These are phyloP conservation scores for Citrus glauca DNA, from an alignment of 345 rosid species.

Conservation along the genomic window DNA sequence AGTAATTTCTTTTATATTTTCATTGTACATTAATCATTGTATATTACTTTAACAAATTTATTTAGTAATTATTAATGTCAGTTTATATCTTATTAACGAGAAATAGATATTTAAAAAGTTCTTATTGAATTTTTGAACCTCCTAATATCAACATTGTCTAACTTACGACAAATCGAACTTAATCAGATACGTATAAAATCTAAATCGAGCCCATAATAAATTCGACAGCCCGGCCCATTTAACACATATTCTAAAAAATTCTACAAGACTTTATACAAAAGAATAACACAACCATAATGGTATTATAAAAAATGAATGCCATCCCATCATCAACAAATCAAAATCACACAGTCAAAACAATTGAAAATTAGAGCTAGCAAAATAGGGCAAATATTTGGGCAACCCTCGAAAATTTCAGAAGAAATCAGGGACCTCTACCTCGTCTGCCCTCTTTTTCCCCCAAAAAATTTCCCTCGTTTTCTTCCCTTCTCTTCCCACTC, in stretches of 20 bases:
- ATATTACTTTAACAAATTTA: too few species aligned
- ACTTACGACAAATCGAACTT: accelerated
- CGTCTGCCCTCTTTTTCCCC: neutral
- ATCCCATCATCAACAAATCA: neutral
- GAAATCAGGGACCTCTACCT: neutral
- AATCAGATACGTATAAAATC: too few species aligned
- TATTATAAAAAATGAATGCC: neutral
- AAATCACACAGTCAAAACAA: too few species aligned
- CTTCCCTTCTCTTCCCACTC: neutral
- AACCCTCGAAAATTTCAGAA: neutral
- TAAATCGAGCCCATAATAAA: too few species aligned
- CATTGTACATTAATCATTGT: too few species aligned
- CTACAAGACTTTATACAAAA: neutral
- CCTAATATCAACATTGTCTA: too few species aligned
- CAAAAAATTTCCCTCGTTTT: constrained; percentile 10
- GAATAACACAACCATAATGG: neutral
- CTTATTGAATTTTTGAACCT: accelerated
- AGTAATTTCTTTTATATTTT: too few species aligned
- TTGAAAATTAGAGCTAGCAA: too few species aligned
- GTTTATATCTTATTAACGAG: too few species aligned
- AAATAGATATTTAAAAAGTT: too few species aligned
- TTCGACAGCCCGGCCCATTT: neutral
- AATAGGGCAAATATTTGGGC: neutral
- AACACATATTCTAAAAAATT: neutral
- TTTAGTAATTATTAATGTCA: too few species aligned